These are phyloP conservation scores for Entomortierella beljakovae DNA, from an alignment of 192 early-diverging fungal species.

Conservation along the genomic window DNA sequence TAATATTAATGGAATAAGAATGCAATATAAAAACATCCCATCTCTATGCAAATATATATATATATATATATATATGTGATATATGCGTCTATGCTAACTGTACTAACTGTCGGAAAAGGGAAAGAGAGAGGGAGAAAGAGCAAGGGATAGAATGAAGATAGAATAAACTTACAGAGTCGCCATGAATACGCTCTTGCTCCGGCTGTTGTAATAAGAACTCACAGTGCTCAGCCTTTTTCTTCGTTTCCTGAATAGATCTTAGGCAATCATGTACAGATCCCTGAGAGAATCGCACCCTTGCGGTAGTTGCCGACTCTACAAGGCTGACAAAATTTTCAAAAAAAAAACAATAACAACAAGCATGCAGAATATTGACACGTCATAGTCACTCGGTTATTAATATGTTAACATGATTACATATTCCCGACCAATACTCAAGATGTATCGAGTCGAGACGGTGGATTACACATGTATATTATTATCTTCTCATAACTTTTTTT, in stretches of 20 bases:
- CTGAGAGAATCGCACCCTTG: slow-evolving; percentile 25
- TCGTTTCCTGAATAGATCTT: slow-evolving; percentile 11
- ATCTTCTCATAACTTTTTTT: not conserved
- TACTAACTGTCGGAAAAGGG: not conserved
- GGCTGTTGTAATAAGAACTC: slow-evolving; percentile 2
- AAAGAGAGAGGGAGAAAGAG: not conserved
- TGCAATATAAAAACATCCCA: too few species aligned
- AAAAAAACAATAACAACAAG: not conserved
- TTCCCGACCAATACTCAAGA: slow-evolving; percentile 2
- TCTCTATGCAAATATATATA: too few species aligned
- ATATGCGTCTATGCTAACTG: not conserved
- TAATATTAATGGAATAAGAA: too few species aligned
- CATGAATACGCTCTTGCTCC: slow-evolving; percentile 1
- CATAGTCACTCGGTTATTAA: not conserved
- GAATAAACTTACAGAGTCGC: slow-evolving; percentile 1
- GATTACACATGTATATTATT: not conserved
- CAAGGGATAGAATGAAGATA: too few species aligned
- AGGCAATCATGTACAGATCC: slow-evolving; percentile 18
- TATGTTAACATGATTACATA: not conserved
- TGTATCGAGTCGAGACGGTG: not conserved
- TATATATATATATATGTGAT: too few species aligned
- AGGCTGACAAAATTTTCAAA: slow-evolving; percentile 2
- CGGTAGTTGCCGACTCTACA: slow-evolving; percentile 14
- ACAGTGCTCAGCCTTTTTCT: slow-evolving; percentile 16
- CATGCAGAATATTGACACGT: slow-evolving; percentile 1